Conservation (phyloP, 2,329 filamentous ascomycete genomes). For the Colletotrichum sp. region DNA sequence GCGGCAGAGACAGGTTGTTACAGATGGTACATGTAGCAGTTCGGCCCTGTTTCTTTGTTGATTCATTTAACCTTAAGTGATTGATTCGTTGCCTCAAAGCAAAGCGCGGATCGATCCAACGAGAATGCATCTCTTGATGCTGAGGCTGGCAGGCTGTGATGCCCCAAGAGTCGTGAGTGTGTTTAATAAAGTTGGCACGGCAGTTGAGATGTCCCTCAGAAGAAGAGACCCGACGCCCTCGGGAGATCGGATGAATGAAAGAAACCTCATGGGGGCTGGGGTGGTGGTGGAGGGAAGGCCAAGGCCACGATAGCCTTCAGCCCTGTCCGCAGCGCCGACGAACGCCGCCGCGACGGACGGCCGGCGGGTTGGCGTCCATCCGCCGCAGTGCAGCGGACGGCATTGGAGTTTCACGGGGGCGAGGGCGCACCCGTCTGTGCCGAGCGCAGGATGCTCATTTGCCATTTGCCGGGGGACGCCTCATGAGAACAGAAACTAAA, state of each 20-base stretch:
- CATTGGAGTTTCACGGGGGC: not conserved
- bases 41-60: not conserved
- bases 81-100: not conserved
- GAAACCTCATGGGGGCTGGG: not conserved
- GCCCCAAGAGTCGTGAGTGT: not conserved
- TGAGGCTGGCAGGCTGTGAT: not conserved
- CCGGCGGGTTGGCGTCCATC: not conserved
- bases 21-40: not conserved
- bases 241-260: not conserved
- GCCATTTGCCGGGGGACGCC: not conserved
- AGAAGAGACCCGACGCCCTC: not conserved
- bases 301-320: not conserved
- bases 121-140: not conserved
- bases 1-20: not conserved
- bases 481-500: not conserved
- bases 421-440: not conserved
- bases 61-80: not conserved
- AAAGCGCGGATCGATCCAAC: not conserved
- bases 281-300: not conserved
- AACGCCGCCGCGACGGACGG: not conserved
- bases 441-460: not conserved
- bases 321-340: not conserved
- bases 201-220: not conserved
- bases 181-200: not conserved
- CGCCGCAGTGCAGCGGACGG: not conserved